These are phyloP conservation scores for Protostelium mycophagum DNA, from an alignment of 78 protist genomes.

Conservation along the genomic window DNA sequence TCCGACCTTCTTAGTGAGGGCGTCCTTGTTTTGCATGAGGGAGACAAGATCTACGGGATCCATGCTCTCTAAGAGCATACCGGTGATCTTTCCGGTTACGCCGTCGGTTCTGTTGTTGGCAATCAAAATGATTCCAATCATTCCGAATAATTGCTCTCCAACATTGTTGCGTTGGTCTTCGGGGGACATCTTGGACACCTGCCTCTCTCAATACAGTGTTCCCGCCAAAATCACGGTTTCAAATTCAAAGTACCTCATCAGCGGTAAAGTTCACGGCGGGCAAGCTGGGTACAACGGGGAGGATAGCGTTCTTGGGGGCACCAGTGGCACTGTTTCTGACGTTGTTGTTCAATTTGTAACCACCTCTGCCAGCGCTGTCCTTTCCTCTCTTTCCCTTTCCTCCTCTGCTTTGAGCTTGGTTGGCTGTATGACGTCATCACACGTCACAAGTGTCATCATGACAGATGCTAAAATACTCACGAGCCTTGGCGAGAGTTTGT, in stretches of 20 bases:
- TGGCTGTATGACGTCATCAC: background rate
- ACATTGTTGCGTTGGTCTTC: background rate
- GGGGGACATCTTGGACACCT: constrained; percentile 77
- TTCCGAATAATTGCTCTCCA: background rate
- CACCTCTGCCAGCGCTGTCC: background rate
- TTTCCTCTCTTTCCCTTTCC: background rate
- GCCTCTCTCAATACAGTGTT: constrained; percentile 67
- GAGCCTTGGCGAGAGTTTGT: background rate
- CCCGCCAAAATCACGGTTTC: constrained; percentile 31
- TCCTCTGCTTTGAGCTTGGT: background rate
- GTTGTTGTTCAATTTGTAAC: background rate
- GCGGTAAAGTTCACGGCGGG: background rate
- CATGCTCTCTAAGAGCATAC: constrained; percentile 69
- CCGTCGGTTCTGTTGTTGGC: constrained; percentile 94
- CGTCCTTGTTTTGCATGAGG: constrained; percentile 37
- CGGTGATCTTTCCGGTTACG: constrained; percentile 70
- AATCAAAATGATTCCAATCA: constrained; percentile 12
- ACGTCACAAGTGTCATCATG: background rate
- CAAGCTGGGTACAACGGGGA: background rate
- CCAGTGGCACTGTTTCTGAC: background rate
- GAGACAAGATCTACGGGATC: constrained; percentile 45
- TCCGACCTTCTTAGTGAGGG: constrained; percentile 46
- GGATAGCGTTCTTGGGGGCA: background rate
- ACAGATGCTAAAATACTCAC: too few species aligned
- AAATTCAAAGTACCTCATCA: background rate